Evolutionary conservation across 2,329 filamentous ascomycete species (phyloP).

Genomic region (Lachnum nothofagi): DNA sequence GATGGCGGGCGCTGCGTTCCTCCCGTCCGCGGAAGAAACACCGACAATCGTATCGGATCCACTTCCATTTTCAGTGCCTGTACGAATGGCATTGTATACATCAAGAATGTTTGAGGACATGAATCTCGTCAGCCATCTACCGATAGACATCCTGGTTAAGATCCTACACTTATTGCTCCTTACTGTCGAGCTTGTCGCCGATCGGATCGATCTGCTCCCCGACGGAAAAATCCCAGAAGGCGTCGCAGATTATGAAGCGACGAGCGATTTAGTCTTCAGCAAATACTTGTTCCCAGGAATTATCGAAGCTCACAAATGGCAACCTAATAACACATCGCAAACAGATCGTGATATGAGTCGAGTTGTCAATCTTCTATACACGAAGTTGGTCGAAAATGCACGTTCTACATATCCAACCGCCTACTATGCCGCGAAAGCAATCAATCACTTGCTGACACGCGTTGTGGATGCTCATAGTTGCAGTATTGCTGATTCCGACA

Average conservation of each 20-base stretch:
- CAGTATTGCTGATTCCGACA: slow-evolving; percentile 39
- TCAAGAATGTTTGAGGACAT: slow-evolving; percentile 49
- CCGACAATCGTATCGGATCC: slow-evolving; percentile 49
- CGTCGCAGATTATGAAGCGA: slow-evolving; percentile 34
- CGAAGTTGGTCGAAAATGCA: slow-evolving; percentile 35
- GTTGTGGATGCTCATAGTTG: slow-evolving; percentile 44
- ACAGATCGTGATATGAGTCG: slow-evolving; percentile 37
- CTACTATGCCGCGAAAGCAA: slow-evolving; percentile 49
- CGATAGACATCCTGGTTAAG: slow-evolving; percentile 43
- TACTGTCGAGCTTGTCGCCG: slow-evolving; percentile 47
- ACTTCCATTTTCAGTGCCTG: slow-evolving; percentile 65
- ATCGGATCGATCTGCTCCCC: slow-evolving; percentile 45
- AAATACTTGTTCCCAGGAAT: slow-evolving; percentile 1
- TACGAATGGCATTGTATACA: slow-evolving; percentile 70
- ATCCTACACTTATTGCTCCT: slow-evolving; percentile 48
- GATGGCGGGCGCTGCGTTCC: slow-evolving; percentile 64
- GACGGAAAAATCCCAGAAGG: slow-evolving; percentile 44
- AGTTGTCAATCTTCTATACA: neutral
- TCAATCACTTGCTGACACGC: slow-evolving; percentile 46
- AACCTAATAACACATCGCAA: slow-evolving; percentile 31
- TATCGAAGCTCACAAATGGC: slow-evolving; percentile 10
- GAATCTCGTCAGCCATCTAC: slow-evolving; percentile 37
- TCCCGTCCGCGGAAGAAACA: slow-evolving; percentile 38
- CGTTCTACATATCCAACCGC: slow-evolving; percentile 21
- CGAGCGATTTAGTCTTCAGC: neutral